These are phyloP conservation scores for Rhizoclosmatium sp. DNA, from an alignment of 192 early-diverging fungal genomes.

Conservation along the genomic window DNA sequence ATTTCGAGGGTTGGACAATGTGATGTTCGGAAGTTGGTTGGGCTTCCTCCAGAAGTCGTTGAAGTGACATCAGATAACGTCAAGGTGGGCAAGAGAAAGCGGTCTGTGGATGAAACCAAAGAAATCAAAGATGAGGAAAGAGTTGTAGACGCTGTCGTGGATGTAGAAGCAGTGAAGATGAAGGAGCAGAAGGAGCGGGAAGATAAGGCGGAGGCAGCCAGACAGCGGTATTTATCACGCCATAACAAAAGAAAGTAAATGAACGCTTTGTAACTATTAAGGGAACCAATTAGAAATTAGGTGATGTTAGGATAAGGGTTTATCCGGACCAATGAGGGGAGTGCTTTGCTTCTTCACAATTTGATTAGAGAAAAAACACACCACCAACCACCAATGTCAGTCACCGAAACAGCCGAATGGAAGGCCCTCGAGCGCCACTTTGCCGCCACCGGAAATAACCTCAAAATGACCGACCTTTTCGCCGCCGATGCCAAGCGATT, in stretches of 20 bases:
- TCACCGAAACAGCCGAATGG: slow-evolving; percentile 68
- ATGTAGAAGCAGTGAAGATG: neutral
- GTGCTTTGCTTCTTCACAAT: neutral
- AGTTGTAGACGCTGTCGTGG: neutral
- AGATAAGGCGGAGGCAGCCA: slow-evolving; percentile 37
- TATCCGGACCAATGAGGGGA: no score
- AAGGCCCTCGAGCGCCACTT: slow-evolving; percentile 90
- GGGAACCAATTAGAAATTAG: no score
- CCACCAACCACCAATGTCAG: slow-evolving; percentile 2
- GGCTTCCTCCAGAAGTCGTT: neutral
- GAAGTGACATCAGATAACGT: neutral
- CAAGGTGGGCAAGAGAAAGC: slow-evolving; percentile 17
- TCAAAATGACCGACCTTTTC: slow-evolving; percentile 85
- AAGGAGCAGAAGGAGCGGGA: slow-evolving; percentile 18
- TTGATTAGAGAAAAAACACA: slow-evolving; percentile 3
- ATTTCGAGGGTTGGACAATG: slow-evolving; percentile 42
- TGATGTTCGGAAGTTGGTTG: slow-evolving; percentile 40
- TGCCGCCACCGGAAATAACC: slow-evolving; percentile 73
- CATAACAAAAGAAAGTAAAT: slow-evolving; percentile 32
- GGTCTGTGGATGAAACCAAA: slow-evolving; percentile 6
- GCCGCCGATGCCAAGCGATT: slow-evolving; percentile 79
- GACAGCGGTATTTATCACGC: slow-evolving; percentile 47
- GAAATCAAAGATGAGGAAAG: slow-evolving; percentile 6
- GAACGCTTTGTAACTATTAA: no score
- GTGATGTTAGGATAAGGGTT: no score